Base-by-base conservation (phyloP, 108 stramenopile species). In the Nitzschia inconspicua region DNA sequence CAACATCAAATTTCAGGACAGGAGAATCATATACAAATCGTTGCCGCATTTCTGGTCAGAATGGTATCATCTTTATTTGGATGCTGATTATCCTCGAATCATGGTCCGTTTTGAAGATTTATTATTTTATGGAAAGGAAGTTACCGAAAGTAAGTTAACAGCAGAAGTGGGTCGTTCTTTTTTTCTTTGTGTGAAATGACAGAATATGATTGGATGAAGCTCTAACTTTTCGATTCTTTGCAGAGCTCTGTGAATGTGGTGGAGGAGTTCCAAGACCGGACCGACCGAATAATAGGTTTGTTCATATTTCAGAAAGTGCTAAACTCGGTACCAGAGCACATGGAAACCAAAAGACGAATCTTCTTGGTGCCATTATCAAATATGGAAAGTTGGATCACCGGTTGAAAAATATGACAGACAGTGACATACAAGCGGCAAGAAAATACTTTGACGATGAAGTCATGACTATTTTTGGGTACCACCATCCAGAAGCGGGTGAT, bases 91-190 rank as follows among this genome's bases (percentile, higher is more conserved):
- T 66, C 90, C 90, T 8, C 47, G 77, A 28, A 4, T 85, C 18
- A 84, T 87, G 70, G 69, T 87, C 8, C 79, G 89, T 7, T 87
- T 80, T 57, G 85, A 87, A 70, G 86, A 87, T 56, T 30, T 66
- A n/a, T 27, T 66, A 23, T 66, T 66, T 34, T 31, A 46, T 27
- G 54, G 54, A 16, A 40, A 66, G 49, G 43, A 66, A 5, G 54
- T 56, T 9, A 55, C 43, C 7, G 14, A 53, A 56, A 44, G n/a
- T n/a, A n/a, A n/a, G n/a, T n/a, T n/a, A n/a, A n/a, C n/a, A n/a
- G n/a, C n/a, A n/a, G n/a, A n/a, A n/a, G n/a, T n/a, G n/a, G n/a
- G n/a, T n/a, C n/a, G n/a, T n/a, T n/a, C n/a, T n/a, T n/a, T n/a
- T n/a, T n/a, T n/a, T n/a, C n/a, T n/a, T n/a, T n/a, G n/a, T n/a